Conservation (phyloP, 2,329 filamentous ascomycete genomes). For the Alternaria arborescens region DNA sequence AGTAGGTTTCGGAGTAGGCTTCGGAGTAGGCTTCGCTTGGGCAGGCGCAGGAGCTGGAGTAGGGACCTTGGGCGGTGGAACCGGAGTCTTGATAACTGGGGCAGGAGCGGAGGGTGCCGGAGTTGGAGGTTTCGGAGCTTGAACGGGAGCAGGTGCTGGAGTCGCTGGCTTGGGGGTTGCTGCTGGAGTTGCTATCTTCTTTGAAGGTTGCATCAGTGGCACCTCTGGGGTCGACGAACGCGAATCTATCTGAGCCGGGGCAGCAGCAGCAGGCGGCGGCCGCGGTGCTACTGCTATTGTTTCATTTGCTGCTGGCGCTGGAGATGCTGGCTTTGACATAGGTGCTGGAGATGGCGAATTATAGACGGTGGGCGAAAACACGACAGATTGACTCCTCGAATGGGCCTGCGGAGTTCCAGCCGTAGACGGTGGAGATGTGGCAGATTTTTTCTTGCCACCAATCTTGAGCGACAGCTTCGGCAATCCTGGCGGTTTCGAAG, state of each 20-base stretch:
- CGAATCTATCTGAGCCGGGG: slow-evolving; percentile 24
- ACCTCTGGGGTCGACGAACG: slow-evolving; percentile 28
- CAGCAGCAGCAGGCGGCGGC: background rate
- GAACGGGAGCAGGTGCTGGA: slow-evolving; percentile 8
- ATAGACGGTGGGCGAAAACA: slow-evolving; percentile 28
- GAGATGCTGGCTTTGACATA: slow-evolving; percentile 28
- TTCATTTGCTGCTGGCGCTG: slow-evolving; percentile 9
- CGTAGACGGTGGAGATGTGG: slow-evolving; percentile 26
- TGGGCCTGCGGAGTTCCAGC: slow-evolving; percentile 14
- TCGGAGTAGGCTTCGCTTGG: slow-evolving; percentile 15
- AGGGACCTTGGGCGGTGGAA: slow-evolving; percentile 17
- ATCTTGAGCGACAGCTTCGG: slow-evolving; percentile 38
- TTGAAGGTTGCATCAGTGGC: slow-evolving; percentile 27
- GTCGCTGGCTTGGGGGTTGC: slow-evolving; percentile 19
- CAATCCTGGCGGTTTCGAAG: slow-evolving; percentile 8
- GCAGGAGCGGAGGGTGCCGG: background rate
- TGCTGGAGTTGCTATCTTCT: slow-evolving; percentile 30
- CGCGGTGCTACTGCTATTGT: background rate
- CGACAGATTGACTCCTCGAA: slow-evolving; percentile 22
- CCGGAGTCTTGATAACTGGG: background rate
- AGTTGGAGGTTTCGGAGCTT: background rate
- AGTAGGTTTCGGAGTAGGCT: slow-evolving; percentile 2
- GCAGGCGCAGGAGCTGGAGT: slow-evolving; percentile 17
- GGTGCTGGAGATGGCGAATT: slow-evolving; percentile 27
- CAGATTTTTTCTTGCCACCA: slow-evolving; percentile 21